phyloP scores from a whole-genome alignment of 495 filamentous ascomycete species.

The Penicillium tannophilum region DNA sequence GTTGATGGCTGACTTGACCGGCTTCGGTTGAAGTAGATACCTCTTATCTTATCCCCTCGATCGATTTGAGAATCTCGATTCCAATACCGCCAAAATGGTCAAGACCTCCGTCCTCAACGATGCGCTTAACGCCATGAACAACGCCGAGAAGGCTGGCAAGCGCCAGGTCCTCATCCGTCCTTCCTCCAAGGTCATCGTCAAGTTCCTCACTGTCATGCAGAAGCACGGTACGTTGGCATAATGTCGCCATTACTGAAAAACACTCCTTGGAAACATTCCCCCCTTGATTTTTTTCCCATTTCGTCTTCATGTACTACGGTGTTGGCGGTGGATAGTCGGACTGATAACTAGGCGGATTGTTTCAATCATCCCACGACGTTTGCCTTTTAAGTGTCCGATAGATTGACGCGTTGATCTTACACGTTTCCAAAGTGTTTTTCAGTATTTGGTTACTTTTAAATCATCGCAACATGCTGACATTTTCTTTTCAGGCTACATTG shows the following conservation, averaged over 20 bases:
- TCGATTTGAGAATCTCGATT: slow-evolving; percentile 84
- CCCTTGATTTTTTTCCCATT: slow-evolving; percentile 15
- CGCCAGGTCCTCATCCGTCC: slow-evolving; percentile 96
- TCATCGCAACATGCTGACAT: slow-evolving; percentile 80
- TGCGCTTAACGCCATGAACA: slow-evolving; percentile 99
- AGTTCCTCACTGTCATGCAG: slow-evolving; percentile 98
- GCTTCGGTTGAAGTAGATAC: slow-evolving; percentile 60
- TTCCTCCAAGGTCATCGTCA: slow-evolving; percentile 98
- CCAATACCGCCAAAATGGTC: slow-evolving; percentile 83
- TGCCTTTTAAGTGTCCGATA: slow-evolving; percentile 99
- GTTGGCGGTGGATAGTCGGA: slow-evolving; percentile 57
- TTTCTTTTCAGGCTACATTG: slow-evolving; percentile 81
- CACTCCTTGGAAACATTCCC: slow-evolving; percentile 6
- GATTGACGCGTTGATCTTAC: slow-evolving; percentile 89
- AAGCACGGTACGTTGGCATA: slow-evolving; percentile 77
- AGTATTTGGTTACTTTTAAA: slow-evolving; percentile 88
- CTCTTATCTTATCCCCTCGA: slow-evolving; percentile 59
- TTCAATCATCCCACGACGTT: slow-evolving; percentile 74
- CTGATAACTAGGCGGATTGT: slow-evolving; percentile 99
- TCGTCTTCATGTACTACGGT: slow-evolving; percentile 6
- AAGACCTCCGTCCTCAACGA: slow-evolving; percentile 98
- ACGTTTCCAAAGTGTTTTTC: slow-evolving; percentile 70
- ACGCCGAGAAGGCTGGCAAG: slow-evolving; percentile 98
- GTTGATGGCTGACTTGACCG: slow-evolving; percentile 73
- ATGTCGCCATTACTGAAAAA: slow-evolving; percentile 1